Percentiles rank a stretch among this genome's conserved stretches.
Evolutionary conservation across 2,329 filamentous ascomycete species (phyloP).

Genomic region (Lachnellula subtilissima): DNA sequence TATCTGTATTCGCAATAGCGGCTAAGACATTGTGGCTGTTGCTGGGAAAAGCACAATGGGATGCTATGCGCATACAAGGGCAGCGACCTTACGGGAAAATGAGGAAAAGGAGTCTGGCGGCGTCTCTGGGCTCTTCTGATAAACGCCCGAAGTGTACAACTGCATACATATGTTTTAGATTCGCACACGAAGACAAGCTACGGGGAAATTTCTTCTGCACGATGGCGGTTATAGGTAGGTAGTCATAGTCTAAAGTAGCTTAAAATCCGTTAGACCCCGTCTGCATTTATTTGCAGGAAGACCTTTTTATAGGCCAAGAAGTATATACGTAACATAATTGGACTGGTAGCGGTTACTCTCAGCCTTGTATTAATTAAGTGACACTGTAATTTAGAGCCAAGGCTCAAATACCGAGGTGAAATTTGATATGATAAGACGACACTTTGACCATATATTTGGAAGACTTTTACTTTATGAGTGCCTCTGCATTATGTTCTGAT

Average conservation of each 20-base stretch:
- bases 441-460: no score
- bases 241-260: background rate
- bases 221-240: background rate
- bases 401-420: no score
- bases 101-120: background rate
- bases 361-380: no score
- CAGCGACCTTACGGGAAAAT: background rate
- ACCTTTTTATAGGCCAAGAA: no score
- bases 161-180: background rate
- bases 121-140: background rate
- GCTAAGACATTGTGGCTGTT: background rate
- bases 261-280: background rate
- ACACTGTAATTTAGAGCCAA: no score
- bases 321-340: no score
- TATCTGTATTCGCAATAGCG: background rate
- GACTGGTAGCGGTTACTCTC: no score
- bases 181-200: background rate
- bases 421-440: no score
- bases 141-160: background rate
- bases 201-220: background rate
- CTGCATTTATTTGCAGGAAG: background rate
- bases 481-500: no score
- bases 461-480: no score
- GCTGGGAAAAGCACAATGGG: background rate
- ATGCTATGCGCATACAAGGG: background rate